Base-by-base conservation (phyloP, 2,329 filamentous ascomycete species). In the Sphaerostilbella broomeana region DNA sequence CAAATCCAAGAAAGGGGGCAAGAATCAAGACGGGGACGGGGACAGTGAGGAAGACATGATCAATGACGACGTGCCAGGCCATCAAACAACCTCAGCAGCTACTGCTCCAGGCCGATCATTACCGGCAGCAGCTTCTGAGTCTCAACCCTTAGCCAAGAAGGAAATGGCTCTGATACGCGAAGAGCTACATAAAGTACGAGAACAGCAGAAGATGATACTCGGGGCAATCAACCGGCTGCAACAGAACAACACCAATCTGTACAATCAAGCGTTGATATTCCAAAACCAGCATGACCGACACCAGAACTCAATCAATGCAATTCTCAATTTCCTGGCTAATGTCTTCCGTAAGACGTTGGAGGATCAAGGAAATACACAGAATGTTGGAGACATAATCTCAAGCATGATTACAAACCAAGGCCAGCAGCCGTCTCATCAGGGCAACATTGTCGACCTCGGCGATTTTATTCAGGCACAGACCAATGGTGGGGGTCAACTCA, bases 221-320 rank as follows among this genome's bases (percentile, higher is more conserved):
- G 79, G 74, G 27, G 86, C 90, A 46, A 88, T 98, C 50, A 76
- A 73, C 38, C 79, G 84, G 40, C 68, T 97, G 43, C 83, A 87
- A 40, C 77, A 84, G 44, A 89, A 95, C 53, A 92, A 97, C 56
- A 81, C 87, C 45, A 81, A 90, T 46, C 75, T 95, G 20, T 94
- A 89, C 54, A 83, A 85, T 40, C 88, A 95, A 61, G 89, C 90
- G 0, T 75, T 85, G 30, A 81, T 85, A 42, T 95, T 95, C 58
- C 89, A 97, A 61, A 84, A 79, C 43, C 79, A 94, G 57, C 90
- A 97, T 56, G 88, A 90, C 51, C 81, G 92, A n/a, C 92, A 98
- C 55, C 92, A 98, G 58, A 95, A 90, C 58, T 95, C 90, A 1
- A 97, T 98, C 63, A 97, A 95, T 56, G 90, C 90, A n/a, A 97